Evolutionary conservation across 2,329 filamentous ascomycete species (phyloP), one percentile per base, ranked within the genome.

Genomic region (Sclerotinia sclerotiorum): DNA sequence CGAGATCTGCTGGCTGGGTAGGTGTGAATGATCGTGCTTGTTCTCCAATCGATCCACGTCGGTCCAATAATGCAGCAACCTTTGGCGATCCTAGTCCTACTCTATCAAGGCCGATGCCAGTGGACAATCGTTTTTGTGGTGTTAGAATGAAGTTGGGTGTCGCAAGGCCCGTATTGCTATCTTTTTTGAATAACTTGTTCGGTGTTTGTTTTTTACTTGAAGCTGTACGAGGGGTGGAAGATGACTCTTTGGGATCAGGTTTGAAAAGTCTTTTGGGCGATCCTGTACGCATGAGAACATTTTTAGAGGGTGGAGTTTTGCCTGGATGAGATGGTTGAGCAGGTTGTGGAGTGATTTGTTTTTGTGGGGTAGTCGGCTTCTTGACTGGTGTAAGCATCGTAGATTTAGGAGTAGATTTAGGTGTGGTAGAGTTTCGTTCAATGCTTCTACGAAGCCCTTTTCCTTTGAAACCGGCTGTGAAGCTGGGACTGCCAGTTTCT

Each of bases 11-110:
- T 15, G 76, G 73, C 32, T 79, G 76, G 24, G 72, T 85, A 48
- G 89, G 86, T 39, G 88, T 80, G 74, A 94, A 94, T 8, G 84
- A 80, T 19, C 82, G 81, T 1, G 89, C 86, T 29, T 85, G 81
- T 54, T 94, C 88, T 29, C 89, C 86, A 69, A 94, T 89, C 1
- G 91, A 93, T 57, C 82, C 84, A 61, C 92, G 86, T 46, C 88
- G 86, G 71, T 91, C 90, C 46, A 94, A 84, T 44, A 93, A 82
- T 39, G 87, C 89, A 29, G 90, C 84, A 66, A 94, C 85, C 65
- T 87, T 87, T 6, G 91, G 92, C 0, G 92, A 94, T 8, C 92
- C 91, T 67, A 94, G 84, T 0, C 91, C 91, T 70, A 84, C 81
- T 71, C 86, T 86, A 73, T 92, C 91, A 70, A 87, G 85, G 29